Evolutionary conservation across 495 filamentous ascomycete species (phyloP).

Genomic region (Podospora anserina): DNA sequence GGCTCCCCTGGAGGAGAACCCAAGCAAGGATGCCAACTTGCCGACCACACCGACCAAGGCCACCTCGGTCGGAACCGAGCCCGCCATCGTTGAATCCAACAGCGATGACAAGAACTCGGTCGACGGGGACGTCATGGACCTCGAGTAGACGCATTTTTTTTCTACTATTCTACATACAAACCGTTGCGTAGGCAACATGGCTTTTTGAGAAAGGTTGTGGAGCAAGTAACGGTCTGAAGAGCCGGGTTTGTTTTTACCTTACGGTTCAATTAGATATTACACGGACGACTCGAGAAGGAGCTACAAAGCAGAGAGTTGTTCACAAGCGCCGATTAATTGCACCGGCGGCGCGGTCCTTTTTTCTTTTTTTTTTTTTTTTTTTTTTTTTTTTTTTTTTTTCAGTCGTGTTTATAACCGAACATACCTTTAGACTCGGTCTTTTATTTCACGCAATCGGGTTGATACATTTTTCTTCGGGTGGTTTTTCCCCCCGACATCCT

Average conservation of each 20-base stretch:
- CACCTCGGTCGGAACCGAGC: constrained; percentile 2
- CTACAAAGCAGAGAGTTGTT: not conserved
- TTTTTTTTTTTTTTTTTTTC: too few relatives aligned
- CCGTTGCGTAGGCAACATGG: not conserved
- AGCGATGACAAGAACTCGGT: constrained; percentile 26
- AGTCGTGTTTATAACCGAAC: too few relatives aligned
- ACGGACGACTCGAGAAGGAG: not conserved
- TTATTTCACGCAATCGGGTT: too few relatives aligned
- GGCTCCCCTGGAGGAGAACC: constrained; percentile 13
- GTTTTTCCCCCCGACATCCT: too few relatives aligned
- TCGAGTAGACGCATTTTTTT: constrained; percentile 14
- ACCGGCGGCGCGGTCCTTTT: not conserved
- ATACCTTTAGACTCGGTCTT: too few relatives aligned
- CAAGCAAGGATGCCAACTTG: constrained; percentile 1
- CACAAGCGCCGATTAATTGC: not conserved
- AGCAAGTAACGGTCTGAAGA: not conserved
- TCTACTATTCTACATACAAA: constrained; percentile 7
- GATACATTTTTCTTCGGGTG: too few relatives aligned
- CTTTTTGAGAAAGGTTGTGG: not conserved
- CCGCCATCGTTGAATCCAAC: constrained; percentile 20
- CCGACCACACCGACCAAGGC: constrained; percentile 24
- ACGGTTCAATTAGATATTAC: not conserved
- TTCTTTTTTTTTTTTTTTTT: too few relatives aligned
- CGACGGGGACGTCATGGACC: constrained; percentile 25
- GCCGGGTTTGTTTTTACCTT: not conserved